Evolutionary conservation across 805 yeast species (phyloP).

Genomic region (Danielia reshetovae): DNA sequence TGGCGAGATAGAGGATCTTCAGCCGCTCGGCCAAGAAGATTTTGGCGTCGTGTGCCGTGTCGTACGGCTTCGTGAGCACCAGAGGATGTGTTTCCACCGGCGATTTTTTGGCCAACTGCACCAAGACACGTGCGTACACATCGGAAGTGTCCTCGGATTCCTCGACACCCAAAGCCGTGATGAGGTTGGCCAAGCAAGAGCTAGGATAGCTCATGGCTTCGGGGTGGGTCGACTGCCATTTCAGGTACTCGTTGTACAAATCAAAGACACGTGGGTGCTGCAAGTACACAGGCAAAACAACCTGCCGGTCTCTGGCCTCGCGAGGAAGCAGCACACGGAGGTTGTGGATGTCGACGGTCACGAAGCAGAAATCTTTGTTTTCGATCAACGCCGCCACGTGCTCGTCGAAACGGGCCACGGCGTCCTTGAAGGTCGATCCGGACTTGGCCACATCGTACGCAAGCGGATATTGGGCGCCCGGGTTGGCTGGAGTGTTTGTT

Average conservation of each 20-base stretch:
- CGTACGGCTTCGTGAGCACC: constrained; percentile 70
- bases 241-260: constrained; percentile 64
- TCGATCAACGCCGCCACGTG: constrained; percentile 44
- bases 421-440: constrained; percentile 61
- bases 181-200: constrained; percentile 35
- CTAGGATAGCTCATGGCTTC: constrained; percentile 40
- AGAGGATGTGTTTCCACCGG: constrained; percentile 49
- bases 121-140: constrained; percentile 42
- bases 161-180: constrained; percentile 46
- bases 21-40: constrained; percentile 70
- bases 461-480: constrained; percentile 52
- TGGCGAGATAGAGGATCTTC: constrained; percentile 73
- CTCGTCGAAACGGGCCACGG: constrained; percentile 51
- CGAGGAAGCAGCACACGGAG: constrained; percentile 73
- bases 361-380: constrained; percentile 55
- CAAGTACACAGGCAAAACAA: constrained; percentile 67
- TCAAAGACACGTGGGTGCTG: constrained; percentile 78
- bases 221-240: constrained; percentile 63
- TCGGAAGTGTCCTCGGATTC: constrained; percentile 36
- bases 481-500: constrained; percentile 60
- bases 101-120: constrained; percentile 44
- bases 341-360: constrained; percentile 66
- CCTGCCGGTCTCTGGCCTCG: constrained; percentile 74
- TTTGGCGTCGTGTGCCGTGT: constrained; percentile 66
- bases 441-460: constrained; percentile 59